Conservation (phyloP, 352 stramenopile genomes). For the Pelagophyceae sp. region DNA sequence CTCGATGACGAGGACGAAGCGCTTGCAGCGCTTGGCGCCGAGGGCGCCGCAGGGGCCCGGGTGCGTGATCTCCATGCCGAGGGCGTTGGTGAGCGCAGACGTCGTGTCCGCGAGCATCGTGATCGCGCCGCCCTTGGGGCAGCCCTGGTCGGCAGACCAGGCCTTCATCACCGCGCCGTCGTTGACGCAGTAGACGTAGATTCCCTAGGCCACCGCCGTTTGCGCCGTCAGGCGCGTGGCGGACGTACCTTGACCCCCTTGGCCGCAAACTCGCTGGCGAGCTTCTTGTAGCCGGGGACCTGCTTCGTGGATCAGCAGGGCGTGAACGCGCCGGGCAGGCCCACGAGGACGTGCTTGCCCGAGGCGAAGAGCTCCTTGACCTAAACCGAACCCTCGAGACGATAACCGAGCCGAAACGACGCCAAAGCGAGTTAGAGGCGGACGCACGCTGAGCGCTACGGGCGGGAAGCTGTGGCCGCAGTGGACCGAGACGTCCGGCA, state of each 20-base stretch:
- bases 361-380: slow-evolving; percentile 42
- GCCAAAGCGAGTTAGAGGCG: no score
- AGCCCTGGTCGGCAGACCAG: slow-evolving; percentile 48
- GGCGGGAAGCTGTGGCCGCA: slow-evolving; percentile 28
- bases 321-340: slow-evolving; percentile 53
- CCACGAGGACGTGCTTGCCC: slow-evolving; percentile 45
- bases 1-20: slow-evolving; percentile 39
- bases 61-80: slow-evolving; percentile 46
- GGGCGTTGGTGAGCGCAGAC: slow-evolving; percentile 44
- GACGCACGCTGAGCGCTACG: slow-evolving; percentile 18
- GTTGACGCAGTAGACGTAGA: slow-evolving; percentile 48
- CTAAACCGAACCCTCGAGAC: no score
- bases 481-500: slow-evolving; percentile 36
- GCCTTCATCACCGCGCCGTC: slow-evolving; percentile 46
- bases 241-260: slow-evolving; percentile 41
- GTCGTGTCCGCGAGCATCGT: slow-evolving; percentile 45
- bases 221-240: no score
- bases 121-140: slow-evolving; percentile 37
- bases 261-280: slow-evolving; percentile 45
- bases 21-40: slow-evolving; percentile 36
- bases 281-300: slow-evolving; percentile 48
- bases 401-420: no score
- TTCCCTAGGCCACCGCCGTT: no score
- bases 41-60: slow-evolving; percentile 28
- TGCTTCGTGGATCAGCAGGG: slow-evolving; percentile 55